Conservation (phyloP, 192 early-diverging fungal species). For the Backusella tuberculispora region DNA sequence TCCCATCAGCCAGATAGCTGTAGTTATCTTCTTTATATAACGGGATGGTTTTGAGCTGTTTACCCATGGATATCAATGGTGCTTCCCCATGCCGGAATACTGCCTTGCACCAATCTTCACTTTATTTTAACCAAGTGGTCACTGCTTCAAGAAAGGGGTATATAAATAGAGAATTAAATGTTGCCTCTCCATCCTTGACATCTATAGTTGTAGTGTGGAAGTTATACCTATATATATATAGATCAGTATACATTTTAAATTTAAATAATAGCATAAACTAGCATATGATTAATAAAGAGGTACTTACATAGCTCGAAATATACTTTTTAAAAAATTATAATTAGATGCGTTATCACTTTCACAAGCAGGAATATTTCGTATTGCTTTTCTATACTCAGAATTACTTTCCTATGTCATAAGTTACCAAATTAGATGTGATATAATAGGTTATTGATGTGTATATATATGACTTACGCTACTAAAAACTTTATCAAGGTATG, state of each 20-base stretch:
- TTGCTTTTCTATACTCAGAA: constrained; percentile 4
- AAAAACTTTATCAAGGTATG: constrained; percentile 10
- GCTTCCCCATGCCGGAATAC: constrained; percentile 6
- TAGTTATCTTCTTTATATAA: constrained; percentile 17
- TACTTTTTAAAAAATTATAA: neutral
- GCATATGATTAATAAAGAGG: constrained; percentile 1
- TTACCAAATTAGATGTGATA: constrained; percentile 3
- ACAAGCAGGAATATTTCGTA: constrained; percentile 1
- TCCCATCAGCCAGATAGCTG: constrained; percentile 16
- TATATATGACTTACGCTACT: constrained; percentile 8
- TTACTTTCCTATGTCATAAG: neutral
- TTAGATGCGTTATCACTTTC: neutral
- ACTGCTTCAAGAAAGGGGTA: constrained; percentile 16
- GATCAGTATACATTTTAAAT: neutral
- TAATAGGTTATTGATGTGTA: neutral
- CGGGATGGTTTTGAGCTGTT: neutral
- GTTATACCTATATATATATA: constrained; percentile 14
- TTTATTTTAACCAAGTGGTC: neutral
- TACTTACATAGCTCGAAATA: constrained; percentile 20
- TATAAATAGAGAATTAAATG: constrained; percentile 19
- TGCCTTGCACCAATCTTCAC: constrained; percentile 4
- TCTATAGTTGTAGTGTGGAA: constrained; percentile 3
- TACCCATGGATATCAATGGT: neutral
- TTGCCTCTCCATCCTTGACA: constrained; percentile 16
- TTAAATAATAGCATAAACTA: constrained; percentile 16